Evolutionary conservation across 768 basidiomycete species (phyloP).

Genomic region (Naganishia randhawae): DNA sequence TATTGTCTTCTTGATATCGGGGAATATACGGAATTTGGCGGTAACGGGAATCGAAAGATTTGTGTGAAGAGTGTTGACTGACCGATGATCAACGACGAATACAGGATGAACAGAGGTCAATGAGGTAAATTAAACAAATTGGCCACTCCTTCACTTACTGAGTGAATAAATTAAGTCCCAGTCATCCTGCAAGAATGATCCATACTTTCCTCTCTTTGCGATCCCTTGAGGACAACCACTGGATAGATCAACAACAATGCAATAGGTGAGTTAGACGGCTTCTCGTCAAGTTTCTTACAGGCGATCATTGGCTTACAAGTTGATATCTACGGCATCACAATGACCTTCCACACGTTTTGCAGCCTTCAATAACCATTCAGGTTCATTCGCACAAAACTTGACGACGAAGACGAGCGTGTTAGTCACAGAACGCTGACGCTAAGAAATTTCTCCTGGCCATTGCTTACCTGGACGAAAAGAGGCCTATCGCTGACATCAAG

Average conservation of each 20-base stretch:
- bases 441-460: background rate
- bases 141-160: constrained; percentile 55
- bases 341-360: constrained; percentile 70
- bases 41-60: constrained; percentile 89
- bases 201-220: constrained; percentile 78
- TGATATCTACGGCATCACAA: constrained; percentile 92
- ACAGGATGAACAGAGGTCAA: background rate
- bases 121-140: background rate
- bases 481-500: constrained; percentile 64
- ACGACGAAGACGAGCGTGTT: background rate
- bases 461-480: constrained; percentile 66
- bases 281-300: background rate
- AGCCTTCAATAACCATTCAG: constrained; percentile 69
- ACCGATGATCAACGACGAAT: background rate
- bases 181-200: constrained; percentile 87
- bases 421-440: background rate
- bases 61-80: constrained; percentile 79
- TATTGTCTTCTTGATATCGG: constrained; percentile 77
- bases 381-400: constrained; percentile 84
- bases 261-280: background rate
- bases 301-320: constrained; percentile 60
- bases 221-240: constrained; percentile 82
- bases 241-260: background rate
- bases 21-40: constrained; percentile 91
- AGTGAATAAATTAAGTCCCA: constrained; percentile 82